Base-by-base conservation (phyloP, 108 stramenopile species). In the Pseudonitzschia pungens region DNA sequence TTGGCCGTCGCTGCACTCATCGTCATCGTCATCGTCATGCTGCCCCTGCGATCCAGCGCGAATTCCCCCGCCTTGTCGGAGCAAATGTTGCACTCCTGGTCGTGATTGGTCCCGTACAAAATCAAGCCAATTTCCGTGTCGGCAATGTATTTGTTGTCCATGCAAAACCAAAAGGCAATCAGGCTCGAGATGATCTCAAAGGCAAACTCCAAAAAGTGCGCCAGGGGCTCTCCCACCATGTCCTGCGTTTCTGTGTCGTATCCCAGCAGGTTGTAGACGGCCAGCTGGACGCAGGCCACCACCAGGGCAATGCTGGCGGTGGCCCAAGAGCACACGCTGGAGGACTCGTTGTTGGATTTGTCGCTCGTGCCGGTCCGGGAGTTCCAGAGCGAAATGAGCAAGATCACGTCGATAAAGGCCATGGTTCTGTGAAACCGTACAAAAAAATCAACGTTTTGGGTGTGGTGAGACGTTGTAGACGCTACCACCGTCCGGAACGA, bases 131-230 rank as follows among this genome's bases (percentile, higher is more conserved):
- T 81, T 67, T 81, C 80, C 65, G 60, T 77, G 43, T 77, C 73
- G 4, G 74, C 74, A 11, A 75, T 53, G 28, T 65, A 65, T 18
- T 54, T 53, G 48, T 83, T 83, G 70, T 83, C 82, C 65, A 80
- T 78, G 42, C 82, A 83, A 33, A 83, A 83, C 66, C 71, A 76
- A 56, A 83, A 83, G n/a, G 75, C 54, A 45, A 83, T 75, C 16
- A 77, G 26, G 32, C 65, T 54, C 16, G 36, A 56, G 11, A 83
- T 58, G 24, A 80, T 79, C 15, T 57, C 70, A 41, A 80, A 79
- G 0, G 51, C 18, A 58, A 83, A 83, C 42, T 83, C 82, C n/a
- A 76, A 52, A 63, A 66, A 79, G 53, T 83, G 82, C 22, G 79
- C 82, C 1, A 52, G 41, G 7, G 42, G 69, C 65, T 79, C 76